These are phyloP conservation scores for Quambalaria eucalypti DNA, from an alignment of 1,284 basidiomycete species.

Conservation along the genomic window DNA sequence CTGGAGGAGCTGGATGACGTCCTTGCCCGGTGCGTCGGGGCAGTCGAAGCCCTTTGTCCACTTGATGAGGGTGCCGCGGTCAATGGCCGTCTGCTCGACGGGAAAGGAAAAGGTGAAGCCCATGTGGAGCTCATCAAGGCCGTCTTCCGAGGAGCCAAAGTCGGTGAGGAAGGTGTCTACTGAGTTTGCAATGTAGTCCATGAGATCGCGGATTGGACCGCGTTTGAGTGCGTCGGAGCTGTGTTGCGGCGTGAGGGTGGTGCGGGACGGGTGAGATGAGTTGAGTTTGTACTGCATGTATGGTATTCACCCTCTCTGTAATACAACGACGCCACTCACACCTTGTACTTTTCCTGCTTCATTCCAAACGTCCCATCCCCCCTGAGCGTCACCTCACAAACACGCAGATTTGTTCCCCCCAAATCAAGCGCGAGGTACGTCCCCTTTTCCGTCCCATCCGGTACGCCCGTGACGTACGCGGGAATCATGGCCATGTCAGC, in stretches of 20 bases:
- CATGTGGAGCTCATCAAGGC: conserved; percentile 38
- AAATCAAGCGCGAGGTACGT: conserved; percentile 42
- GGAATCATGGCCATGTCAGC: conserved; percentile 44
- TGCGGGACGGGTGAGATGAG: too few species aligned
- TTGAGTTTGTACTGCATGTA: too few species aligned
- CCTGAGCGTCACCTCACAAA: conserved; percentile 81
- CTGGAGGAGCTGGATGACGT: conserved; percentile 83
- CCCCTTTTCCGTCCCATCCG: conserved; percentile 35
- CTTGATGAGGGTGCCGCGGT: conserved; percentile 64
- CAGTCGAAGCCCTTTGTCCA: conserved; percentile 48
- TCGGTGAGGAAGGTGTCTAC: conserved; percentile 89
- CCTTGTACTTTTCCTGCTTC: conserved; percentile 50
- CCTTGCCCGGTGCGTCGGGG: conserved; percentile 67
- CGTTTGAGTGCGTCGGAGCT: conserved; percentile 36
- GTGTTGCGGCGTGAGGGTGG: too few species aligned
- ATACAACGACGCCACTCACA: conserved; percentile 8
- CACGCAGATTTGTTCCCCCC: conserved; percentile 54
- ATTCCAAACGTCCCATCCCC: conserved; percentile 80
- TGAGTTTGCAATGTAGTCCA: conserved; percentile 83
- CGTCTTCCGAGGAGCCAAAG: conserved; percentile 47
- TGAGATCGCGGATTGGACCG: conserved; percentile 28
- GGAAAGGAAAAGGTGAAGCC: conserved; percentile 74
- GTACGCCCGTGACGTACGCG: conserved; percentile 35
- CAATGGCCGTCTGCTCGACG: conserved; percentile 88
- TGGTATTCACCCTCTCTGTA: neutral